These are phyloP conservation scores for Didymella lethalis DNA, from an alignment of 2,329 filamentous ascomycete genomes.

Conservation along the genomic window DNA sequence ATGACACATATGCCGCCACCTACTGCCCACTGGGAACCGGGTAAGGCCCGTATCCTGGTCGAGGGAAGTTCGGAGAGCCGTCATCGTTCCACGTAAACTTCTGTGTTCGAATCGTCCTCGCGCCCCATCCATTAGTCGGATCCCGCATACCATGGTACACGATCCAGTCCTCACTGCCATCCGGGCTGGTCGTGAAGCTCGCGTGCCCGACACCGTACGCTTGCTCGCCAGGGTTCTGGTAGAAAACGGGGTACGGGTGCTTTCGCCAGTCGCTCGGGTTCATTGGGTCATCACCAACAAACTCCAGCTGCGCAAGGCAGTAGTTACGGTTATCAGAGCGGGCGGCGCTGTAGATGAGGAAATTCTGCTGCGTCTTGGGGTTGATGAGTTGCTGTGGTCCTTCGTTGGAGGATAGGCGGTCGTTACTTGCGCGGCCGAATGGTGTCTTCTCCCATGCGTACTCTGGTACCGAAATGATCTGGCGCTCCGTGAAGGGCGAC, in stretches of 20 bases:
- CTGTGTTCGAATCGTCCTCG: constrained; percentile 59
- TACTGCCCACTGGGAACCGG: constrained; percentile 42
- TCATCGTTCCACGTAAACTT: constrained; percentile 59
- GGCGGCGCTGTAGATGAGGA: constrained; percentile 60
- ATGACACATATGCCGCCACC: background rate
- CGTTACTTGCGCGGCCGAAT: constrained; percentile 57
- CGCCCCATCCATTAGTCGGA: constrained; percentile 57
- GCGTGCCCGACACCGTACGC: constrained; percentile 62
- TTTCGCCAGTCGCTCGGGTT: constrained; percentile 59
- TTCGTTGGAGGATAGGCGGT: constrained; percentile 60
- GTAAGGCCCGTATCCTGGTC: constrained; percentile 60
- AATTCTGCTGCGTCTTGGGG: constrained; percentile 56
- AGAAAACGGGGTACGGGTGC: constrained; percentile 57
- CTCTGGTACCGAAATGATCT: constrained; percentile 57
- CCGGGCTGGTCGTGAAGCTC: constrained; percentile 59
- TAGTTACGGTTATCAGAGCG: constrained; percentile 63
- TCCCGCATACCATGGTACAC: constrained; percentile 63
- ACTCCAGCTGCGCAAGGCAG: constrained; percentile 61
- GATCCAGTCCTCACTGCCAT: constrained; percentile 59
- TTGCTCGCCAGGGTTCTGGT: constrained; percentile 56
- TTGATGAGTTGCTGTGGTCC: constrained; percentile 60
- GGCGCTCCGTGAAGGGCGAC: constrained; percentile 56
- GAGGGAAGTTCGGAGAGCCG: constrained; percentile 58
- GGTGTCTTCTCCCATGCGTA: constrained; percentile 63
- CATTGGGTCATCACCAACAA: constrained; percentile 60